A percentile compares a stretch with the other conserved stretches of the same genome.
phyloP scores from a whole-genome alignment of 1,139 yeast species.

The Magnusiomyces ingens region DNA sequence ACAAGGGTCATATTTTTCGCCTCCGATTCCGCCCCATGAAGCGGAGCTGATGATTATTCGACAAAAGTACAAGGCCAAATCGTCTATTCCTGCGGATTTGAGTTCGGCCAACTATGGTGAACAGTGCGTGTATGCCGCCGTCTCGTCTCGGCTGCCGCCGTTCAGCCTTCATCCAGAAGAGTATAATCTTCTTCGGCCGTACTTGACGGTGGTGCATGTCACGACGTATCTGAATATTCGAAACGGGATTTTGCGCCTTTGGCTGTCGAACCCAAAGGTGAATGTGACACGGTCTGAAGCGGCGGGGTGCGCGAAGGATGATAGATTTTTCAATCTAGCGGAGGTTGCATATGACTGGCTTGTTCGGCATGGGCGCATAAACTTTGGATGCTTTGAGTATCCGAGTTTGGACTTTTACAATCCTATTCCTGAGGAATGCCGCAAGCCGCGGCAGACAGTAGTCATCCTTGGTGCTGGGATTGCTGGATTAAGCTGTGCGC shows the following conservation, averaged over 20 bases:
- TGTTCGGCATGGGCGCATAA: constrained; percentile 39
- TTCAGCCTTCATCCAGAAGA: constrained; percentile 34
- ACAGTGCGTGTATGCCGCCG: constrained; percentile 38
- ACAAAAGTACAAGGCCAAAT: constrained; percentile 33
- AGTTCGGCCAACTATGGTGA: constrained; percentile 35
- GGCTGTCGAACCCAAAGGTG: constrained; percentile 40
- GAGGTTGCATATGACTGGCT: constrained; percentile 41
- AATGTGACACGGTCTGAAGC: constrained; percentile 39
- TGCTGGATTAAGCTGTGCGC: constrained; percentile 39
- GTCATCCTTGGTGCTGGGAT: constrained; percentile 40
- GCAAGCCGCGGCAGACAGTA: constrained; percentile 35
- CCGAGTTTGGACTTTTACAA: constrained; percentile 19
- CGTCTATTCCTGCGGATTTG: constrained; percentile 37
- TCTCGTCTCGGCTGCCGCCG: constrained; percentile 38
- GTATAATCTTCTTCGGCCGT: constrained; percentile 32
- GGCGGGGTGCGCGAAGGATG: constrained; percentile 39
- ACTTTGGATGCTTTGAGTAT: constrained; percentile 38
- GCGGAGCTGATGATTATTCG: constrained; percentile 20
- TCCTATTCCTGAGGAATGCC: constrained; percentile 20
- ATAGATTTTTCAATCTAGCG: constrained; percentile 36
- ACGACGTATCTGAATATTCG: constrained; percentile 39
- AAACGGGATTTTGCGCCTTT: constrained; percentile 39
- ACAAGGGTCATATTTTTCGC: constrained; percentile 9
- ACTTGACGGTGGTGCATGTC: constrained; percentile 34
- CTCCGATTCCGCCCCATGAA: constrained; percentile 15